Base-by-base conservation (phyloP, 257 asterid species). In the Salvia splendens region DNA sequence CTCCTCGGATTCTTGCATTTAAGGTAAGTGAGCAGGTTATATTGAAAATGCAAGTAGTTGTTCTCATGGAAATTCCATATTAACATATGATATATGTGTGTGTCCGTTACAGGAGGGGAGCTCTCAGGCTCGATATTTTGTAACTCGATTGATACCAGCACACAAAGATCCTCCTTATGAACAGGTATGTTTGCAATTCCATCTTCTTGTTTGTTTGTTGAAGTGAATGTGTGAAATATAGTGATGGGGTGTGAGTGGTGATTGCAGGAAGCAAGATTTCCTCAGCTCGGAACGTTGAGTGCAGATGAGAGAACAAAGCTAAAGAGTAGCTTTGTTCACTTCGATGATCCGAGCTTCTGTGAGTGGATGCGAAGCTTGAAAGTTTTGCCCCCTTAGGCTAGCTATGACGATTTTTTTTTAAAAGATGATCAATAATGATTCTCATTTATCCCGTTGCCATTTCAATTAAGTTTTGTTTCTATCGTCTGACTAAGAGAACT, bases 101-200 rank as follows among this genome's bases (percentile, higher is more conserved):
- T 76, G 74, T 70, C 67, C 68, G 61, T 66, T 46, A 79, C 88
- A 93, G 99, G 99, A 93, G 79, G 99, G 99, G 54, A 93, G 99
- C 77, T 93, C 99, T 35, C 97, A 93, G 86, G 99, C 99, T 73
- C 85, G 99, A 17, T 93, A 90, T 73, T 93, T 93, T 74, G 95
- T 90, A 62, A 82, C 97, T 52, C 94, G 99, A 16, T 65, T 93
- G 82, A 88, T 93, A 73, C 97, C 96, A 40, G 99, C 96, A 43
- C 99, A 93, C 67, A 88, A 88, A 76, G 99, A 93, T 64, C 99
- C 99, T 62, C 95, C 97, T 7, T 93, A 93, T 33, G 99, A 93
- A 73, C 97, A 93, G 85, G 98, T 87, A 73, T 40, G 12, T 7
- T 7, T 40, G 45, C 45, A 8, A 40, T 38, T 38, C 30, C 30